Base-by-base conservation (phyloP, 495 filamentous ascomycete genomes). In the Bombardia bombarda region DNA sequence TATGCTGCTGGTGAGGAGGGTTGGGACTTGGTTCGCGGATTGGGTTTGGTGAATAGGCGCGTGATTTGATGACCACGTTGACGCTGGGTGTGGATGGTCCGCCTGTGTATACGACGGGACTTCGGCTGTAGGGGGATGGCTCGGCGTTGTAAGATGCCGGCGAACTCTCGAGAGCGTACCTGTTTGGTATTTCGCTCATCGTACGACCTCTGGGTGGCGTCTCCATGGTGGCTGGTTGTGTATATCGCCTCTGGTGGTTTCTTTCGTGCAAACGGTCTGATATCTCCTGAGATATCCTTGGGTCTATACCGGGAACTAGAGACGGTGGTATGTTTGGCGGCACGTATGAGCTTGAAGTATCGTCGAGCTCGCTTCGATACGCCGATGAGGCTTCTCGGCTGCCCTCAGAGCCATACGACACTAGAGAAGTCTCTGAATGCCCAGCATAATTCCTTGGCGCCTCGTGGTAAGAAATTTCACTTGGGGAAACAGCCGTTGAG, bases 281-380 rank as follows among this genome's bases (percentile, higher is more conserved):
- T 8, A 79, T 69, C 31, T 80, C 77, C 18, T 77, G 75, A 7
- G 74, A 69, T 32, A 77, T 61, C 35, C 49, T 58, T 1, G 77
- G 74, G 52, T 84, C 81, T 47, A 84, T 78, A 2, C 84, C 84
- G 20, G 84, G 76, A 40, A 86, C 77, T 17, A 89, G 63, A 33
- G 82, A 85, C 17, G 77, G 61, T 1, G 84, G 84, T 46, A 86
- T 70, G 9, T 69, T 47, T 9, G 78, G 64, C 6, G 61, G 50
- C 31, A 59, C 55, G 55, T 73, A 65, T 38, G 57, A 42, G 19
- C 51, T 46, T 19, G 61, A 42, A 7, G 42, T 55, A 38, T 66
- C 59, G 17, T 70, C 61, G 22, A 60, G 17, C 37, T 66, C 66
- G 41, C 48, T 60, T 7, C 52, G 50, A 20, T 60, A 53, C 17